phyloP scores from a whole-genome alignment of 768 basidiomycete species.

The Dacryopinax primogenitus region DNA sequence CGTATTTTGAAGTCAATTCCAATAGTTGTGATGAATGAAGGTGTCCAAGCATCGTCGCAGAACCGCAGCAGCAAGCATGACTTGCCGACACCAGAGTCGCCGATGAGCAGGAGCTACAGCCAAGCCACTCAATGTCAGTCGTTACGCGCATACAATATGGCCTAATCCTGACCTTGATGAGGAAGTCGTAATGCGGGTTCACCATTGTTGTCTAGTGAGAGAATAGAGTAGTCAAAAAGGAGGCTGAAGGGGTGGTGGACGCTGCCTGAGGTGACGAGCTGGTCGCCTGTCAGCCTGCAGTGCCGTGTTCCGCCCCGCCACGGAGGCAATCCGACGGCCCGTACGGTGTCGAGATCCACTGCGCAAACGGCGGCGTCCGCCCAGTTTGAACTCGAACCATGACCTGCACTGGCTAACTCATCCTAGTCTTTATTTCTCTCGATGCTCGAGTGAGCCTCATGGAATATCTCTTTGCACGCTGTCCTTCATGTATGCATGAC shows the following conservation, averaged over 20 bases:
- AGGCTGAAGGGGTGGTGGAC: not conserved
- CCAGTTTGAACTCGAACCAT: too few species aligned
- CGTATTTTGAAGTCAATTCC: constrained; percentile 99
- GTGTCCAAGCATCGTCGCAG: constrained; percentile 99
- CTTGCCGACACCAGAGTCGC: constrained; percentile 96
- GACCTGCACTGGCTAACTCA: too few species aligned
- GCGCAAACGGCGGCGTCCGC: too few species aligned
- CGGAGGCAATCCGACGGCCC: constrained; percentile 10
- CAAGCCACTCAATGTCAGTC: constrained; percentile 14
- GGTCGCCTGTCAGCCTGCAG: not conserved
- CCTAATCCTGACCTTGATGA: constrained; percentile 59
- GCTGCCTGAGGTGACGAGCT: not conserved
- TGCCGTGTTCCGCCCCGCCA: constrained; percentile 7
- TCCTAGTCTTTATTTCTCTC: too few species aligned
- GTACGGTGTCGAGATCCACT: too few species aligned
- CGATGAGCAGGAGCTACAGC: constrained; percentile 81
- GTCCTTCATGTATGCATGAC: too few species aligned
- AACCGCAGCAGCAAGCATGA: constrained; percentile 91
- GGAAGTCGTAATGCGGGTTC: constrained; percentile 84
- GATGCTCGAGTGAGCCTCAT: too few species aligned
- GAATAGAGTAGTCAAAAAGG: not conserved
- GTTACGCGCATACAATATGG: not conserved
- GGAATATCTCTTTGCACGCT: too few species aligned
- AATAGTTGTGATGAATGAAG: constrained; percentile 97
- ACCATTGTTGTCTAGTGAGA: constrained; percentile 19